phyloP scores from a whole-genome alignment of 2,329 filamentous ascomycete species.

The Paraphaeosphaeria sporulosa region DNA sequence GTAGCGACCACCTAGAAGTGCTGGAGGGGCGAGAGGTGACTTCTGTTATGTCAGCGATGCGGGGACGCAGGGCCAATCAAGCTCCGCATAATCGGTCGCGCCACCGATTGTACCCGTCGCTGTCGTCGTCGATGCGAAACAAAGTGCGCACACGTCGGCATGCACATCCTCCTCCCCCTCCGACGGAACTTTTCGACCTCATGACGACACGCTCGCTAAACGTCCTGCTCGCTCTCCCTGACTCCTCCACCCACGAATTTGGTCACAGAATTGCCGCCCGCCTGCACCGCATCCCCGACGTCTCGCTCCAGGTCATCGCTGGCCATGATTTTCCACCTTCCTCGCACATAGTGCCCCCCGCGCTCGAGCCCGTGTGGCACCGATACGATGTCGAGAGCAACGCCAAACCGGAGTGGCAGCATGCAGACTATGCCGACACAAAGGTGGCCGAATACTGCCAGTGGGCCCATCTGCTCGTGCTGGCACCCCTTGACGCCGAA shows the following conservation, averaged over 20 bases:
- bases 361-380: constrained; percentile 42
- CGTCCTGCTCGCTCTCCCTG: constrained; percentile 72
- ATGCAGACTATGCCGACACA: constrained; percentile 50
- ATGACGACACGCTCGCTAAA: constrained; percentile 42
- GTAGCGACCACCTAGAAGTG: no score
- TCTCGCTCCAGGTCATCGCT: constrained; percentile 52
- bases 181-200: constrained; percentile 4
- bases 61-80: not conserved
- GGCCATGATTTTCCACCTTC: constrained; percentile 36
- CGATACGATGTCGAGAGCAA: constrained; percentile 33
- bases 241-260: constrained; percentile 69
- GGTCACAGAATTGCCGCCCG: constrained; percentile 72
- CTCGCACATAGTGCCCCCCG: constrained; percentile 29
- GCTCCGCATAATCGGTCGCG: not conserved
- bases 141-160: constrained; percentile 20
- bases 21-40: not conserved
- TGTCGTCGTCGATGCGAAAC: not conserved
- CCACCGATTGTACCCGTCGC: constrained; percentile 2
- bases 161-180: constrained; percentile 28
- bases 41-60: not conserved
- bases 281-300: constrained; percentile 73
- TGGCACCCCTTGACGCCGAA: constrained; percentile 85
- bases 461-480: constrained; percentile 87
- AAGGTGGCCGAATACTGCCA: constrained; percentile 75
- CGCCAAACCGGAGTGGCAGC: constrained; percentile 31